These are phyloP conservation scores for Rosa chinensis DNA, from an alignment of 306 rosid genomes.

Conservation along the genomic window DNA sequence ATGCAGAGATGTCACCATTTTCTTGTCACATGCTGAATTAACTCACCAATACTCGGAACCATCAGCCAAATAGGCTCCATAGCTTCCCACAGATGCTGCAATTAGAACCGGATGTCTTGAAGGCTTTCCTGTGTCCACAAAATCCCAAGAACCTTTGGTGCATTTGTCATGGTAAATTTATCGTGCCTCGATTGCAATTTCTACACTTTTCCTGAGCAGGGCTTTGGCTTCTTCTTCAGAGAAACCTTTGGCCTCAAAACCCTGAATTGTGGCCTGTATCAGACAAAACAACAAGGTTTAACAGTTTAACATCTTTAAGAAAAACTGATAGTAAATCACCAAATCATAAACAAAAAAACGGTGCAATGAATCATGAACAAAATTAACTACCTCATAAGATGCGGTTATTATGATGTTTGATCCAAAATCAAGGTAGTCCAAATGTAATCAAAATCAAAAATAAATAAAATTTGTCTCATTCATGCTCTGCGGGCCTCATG, in stretches of 20 bases:
- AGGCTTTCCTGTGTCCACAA: slow-evolving; percentile 29
- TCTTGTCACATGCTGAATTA: background rate
- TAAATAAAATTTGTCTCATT: too few relatives aligned
- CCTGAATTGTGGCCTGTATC: slow-evolving; percentile 80
- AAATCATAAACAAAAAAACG: background rate
- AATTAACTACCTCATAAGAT: slow-evolving; percentile 75
- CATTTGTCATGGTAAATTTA: slow-evolving; percentile 56
- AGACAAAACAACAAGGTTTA: background rate
- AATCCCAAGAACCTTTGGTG: slow-evolving; percentile 57
- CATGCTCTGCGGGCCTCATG: too few relatives aligned
- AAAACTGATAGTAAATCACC: background rate
- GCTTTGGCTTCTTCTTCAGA: slow-evolving; percentile 60
- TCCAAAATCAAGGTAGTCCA: slow-evolving; percentile 88
- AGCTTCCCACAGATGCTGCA: slow-evolving; percentile 93
- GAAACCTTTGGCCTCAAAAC: slow-evolving; percentile 79
- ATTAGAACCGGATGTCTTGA: slow-evolving; percentile 52
- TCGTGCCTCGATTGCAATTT: slow-evolving; percentile 72
- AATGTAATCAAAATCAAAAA: slow-evolving; percentile 24
- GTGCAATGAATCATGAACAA: background rate
- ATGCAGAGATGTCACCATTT: background rate
- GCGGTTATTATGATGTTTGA: slow-evolving; percentile 77
- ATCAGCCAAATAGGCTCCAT: slow-evolving; percentile 85
- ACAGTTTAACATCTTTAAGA: too few relatives aligned
- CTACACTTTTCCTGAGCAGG: slow-evolving; percentile 69
- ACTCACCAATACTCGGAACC: slow-evolving; percentile 60